Evolutionary conservation across 257 asterid species (phyloP).

Genomic region (Cinchona pubescens): DNA sequence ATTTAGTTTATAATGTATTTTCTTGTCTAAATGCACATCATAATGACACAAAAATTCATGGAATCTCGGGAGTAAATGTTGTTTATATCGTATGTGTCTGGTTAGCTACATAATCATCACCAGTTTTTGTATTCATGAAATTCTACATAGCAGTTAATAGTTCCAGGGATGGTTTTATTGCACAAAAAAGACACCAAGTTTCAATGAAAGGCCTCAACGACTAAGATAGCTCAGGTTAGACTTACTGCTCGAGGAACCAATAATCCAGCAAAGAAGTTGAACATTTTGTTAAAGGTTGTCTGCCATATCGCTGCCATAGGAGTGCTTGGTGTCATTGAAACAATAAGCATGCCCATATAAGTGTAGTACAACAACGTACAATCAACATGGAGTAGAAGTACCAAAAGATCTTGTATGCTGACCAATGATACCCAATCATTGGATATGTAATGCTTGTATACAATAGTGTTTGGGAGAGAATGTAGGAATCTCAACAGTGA

Average conservation of each 20-base stretch:
- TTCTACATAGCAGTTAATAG: too few relatives aligned
- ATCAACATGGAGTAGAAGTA: slow-evolving; percentile 42
- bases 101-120: too few relatives aligned
- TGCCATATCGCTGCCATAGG: slow-evolving; percentile 47
- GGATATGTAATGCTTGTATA: slow-evolving; percentile 48
- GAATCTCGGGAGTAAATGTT: too few relatives aligned
- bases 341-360: slow-evolving; percentile 48
- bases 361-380: slow-evolving; percentile 46
- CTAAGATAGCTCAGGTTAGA: too few relatives aligned
- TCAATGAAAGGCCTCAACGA: too few relatives aligned
- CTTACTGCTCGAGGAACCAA: slow-evolving; percentile 54
- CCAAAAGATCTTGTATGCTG: slow-evolving; percentile 44
- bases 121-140: too few relatives aligned
- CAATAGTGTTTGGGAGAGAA: slow-evolving; percentile 36
- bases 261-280: slow-evolving; percentile 52
- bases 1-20: too few relatives aligned
- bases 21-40: too few relatives aligned
- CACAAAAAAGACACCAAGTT: too few relatives aligned
- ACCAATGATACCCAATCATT: slow-evolving; percentile 53
- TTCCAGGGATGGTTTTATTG: too few relatives aligned
- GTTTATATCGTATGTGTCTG: too few relatives aligned
- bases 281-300: slow-evolving; percentile 34
- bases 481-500: slow-evolving; percentile 52
- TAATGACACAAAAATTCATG: too few relatives aligned
- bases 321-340: slow-evolving; percentile 46